Base-by-base conservation (phyloP, 768 basidiomycete genomes). In the Epithele typhae region DNA sequence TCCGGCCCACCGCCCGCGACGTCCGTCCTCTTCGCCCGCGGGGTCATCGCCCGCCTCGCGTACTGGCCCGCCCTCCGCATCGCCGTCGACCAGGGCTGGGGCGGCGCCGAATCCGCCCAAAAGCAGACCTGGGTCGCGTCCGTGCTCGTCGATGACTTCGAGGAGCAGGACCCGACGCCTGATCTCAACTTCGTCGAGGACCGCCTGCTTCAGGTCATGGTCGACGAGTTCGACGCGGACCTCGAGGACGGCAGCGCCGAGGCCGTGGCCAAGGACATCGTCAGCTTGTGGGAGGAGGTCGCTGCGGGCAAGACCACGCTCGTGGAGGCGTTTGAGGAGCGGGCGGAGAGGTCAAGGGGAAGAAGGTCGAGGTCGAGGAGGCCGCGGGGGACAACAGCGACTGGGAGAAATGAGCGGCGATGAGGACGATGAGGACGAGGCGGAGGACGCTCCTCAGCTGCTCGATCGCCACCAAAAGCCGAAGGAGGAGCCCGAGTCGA, bases 101-200 rank as follows among this genome's bases (percentile, higher is more conserved):
- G 93, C 22, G 92, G 92, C 3, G 78, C 85, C 17, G 78, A 80
- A 22, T 77, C 78, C 9, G 60, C 64, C 2, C 69, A 76, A 45
- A 96, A 95, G 68, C 81, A 84, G 37, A 86, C 80, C 18, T 94
- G 91, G 89, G 74, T 96, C 15, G 88, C 87, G 10, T 82, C 84
- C 5, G 77, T 78, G 33, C 74, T 93, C 59, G 84, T 90, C 55
- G 84, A 93, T 63, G 76, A 83, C 6, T 90, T 92, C 61, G 84
- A 88, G 56, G 73, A 75, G 49, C 49, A 69, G 27, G 51, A 58
- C n/a, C 43, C 53, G 14, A 51, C 60, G 7, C 75, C 78, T 0
- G 92, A 94, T 57, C 77, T 76, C 21, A 72, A 80, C 56, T 91
- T 94, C 56, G 68, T 98, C 51, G 91, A 90, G 58, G 82, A 89